phyloP scores from a whole-genome alignment of 2,329 filamentous ascomycete species.

The Beauveria australis region DNA sequence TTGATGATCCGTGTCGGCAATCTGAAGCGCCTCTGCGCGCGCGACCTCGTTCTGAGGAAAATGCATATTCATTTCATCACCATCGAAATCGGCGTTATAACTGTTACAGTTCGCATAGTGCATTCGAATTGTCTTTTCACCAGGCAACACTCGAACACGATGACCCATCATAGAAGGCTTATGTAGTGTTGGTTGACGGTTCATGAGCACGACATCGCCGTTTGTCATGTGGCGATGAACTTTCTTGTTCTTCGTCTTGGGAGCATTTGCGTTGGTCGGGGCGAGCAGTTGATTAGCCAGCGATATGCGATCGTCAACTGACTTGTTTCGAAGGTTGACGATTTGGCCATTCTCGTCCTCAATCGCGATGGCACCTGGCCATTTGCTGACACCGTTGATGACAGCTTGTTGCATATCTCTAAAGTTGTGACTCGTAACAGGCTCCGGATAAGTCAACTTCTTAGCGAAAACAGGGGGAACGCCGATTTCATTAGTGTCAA shows the following conservation, averaged over 20 bases:
- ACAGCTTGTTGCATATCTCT: constrained; percentile 93
- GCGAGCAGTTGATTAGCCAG: constrained; percentile 90
- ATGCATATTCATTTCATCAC: constrained; percentile 99
- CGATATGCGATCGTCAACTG: constrained; percentile 76
- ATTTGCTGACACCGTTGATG: constrained; percentile 86
- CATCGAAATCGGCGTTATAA: constrained; percentile 98
- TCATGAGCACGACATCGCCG: constrained; percentile 97
- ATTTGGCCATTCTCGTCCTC: constrained; percentile 94
- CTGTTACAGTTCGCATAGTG: constrained; percentile 99
- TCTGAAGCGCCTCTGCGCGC: constrained; percentile 80
- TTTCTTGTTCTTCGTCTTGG: constrained; percentile 82
- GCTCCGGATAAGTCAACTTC: constrained; percentile 93
- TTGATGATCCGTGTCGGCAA: constrained; percentile 95
- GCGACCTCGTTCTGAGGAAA: constrained; percentile 97
- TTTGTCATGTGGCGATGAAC: constrained; percentile 94
- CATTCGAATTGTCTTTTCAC: constrained; percentile 97
- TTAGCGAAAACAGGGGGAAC: constrained; percentile 96
- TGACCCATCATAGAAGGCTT: constrained; percentile 99
- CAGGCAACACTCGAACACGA: constrained; percentile 80
- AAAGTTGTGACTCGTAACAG: constrained; percentile 95
- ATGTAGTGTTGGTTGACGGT: constrained; percentile 93
- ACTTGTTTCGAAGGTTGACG: constrained; percentile 79
- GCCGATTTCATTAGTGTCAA: constrained; percentile 97
- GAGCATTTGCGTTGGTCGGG: constrained; percentile 65
- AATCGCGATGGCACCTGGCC: constrained; percentile 89